Base-by-base conservation (phyloP, 345 rosid species). In the Brassica cretica region DNA sequence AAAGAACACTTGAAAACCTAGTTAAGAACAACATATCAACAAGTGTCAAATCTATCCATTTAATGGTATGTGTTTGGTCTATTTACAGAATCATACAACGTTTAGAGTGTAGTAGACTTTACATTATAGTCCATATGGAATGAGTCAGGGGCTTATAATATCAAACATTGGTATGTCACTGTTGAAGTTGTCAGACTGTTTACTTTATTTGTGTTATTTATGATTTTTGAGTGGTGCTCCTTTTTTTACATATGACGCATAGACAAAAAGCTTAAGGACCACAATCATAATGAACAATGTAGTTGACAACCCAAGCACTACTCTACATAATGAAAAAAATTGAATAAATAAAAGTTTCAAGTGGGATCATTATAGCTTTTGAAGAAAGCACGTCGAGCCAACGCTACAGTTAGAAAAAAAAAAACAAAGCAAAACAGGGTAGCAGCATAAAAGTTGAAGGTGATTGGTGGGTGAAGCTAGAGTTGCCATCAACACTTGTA, bases 361-460 rank as follows among this genome's bases (percentile, higher is more conserved):
- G 82, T 79, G 82, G 82, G 51, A 61, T 79, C 78, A 73, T 68
- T 51, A 65, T 79, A 79, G 74, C 78, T 79, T 79, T 70, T 51
- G 44, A 62, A 68, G 66, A 79, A 79, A 73, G 78, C 82, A 79
- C 75, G 73, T 72, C 64, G 60, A 78, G 64, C 73, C 73, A 72
- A 78, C 81, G 81, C 77, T 30, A 68, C 61, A 71, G 72, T 71
- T 65, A 70, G 12, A 69, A 65, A 66, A 12, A 12, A 46, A 5
- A 49, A 49, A n/a, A 49, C 3, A 49, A n/a, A 39, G 5, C 5
- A 3, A 49, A 5, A 49, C 8, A 49, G 18, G n/a, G 18, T 49
- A 77, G 87, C 93, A 77, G 87, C 93, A 89, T 87, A 84, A 83
- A 86, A 88, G 78, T 78, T 78, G 77, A 82, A 85, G 82, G 59